Evolutionary conservation across 257 asterid genomes (phyloP).

Genomic region (Solanum chilense): DNA sequence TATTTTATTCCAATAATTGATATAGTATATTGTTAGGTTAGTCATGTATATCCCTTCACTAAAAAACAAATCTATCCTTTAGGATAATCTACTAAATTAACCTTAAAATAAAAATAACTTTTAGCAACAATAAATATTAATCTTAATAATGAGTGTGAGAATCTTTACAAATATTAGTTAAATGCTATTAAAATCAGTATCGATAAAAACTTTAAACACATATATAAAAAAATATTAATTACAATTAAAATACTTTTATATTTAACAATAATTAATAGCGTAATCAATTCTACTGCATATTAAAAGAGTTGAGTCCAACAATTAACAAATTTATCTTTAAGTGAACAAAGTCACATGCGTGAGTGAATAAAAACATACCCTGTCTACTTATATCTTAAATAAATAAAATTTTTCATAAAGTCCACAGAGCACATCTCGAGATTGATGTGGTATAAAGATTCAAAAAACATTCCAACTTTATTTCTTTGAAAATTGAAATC

Average conservation of each 20-base stretch:
- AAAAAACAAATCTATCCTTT: neutral
- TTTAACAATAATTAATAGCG: no score
- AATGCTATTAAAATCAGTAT: no score
- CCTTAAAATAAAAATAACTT: no score
- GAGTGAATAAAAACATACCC: neutral
- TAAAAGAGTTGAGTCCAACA: neutral
- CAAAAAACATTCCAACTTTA: neutral
- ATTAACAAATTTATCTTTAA: neutral
- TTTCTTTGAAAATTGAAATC: neutral
- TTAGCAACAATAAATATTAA: no score
- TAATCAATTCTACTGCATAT: neutral
- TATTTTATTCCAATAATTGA: neutral
- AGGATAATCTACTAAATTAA: neutral
- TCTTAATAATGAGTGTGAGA: no score
- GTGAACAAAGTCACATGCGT: neutral
- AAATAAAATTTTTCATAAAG: neutral
- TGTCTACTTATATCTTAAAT: neutral
- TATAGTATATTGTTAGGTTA: neutral
- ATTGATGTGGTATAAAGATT: neutral
- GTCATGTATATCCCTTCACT: neutral
- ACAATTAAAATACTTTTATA: no score
- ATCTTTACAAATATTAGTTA: no score
- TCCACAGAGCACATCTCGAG: neutral
- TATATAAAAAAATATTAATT: no score
- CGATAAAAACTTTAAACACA: no score